Conservation (phyloP, 805 yeast species). For the Wickerhamiella sorbophila region DNA sequence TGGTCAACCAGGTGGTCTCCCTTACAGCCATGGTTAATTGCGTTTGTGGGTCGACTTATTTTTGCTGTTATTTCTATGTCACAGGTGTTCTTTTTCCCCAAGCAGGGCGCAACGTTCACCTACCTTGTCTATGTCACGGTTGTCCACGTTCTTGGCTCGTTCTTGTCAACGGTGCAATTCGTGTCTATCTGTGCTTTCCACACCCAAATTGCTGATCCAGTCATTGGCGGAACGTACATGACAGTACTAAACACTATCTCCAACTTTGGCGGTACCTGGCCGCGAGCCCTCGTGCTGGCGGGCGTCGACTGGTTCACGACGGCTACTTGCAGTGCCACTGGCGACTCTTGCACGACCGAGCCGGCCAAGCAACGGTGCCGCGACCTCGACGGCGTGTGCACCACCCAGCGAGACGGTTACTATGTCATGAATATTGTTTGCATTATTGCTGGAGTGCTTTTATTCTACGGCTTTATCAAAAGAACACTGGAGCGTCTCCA, state of each 20-base stretch:
- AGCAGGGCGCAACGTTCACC: slow-evolving; percentile 31
- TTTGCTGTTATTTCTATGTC: slow-evolving; percentile 68
- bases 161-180: slow-evolving; percentile 90
- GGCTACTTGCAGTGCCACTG: slow-evolving; percentile 36
- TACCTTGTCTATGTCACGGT: slow-evolving; percentile 62
- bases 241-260: slow-evolving; percentile 84
- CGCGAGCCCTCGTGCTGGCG: slow-evolving; percentile 61
- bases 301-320: slow-evolving; percentile 68
- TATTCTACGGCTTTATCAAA: slow-evolving; percentile 55
- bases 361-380: slow-evolving; percentile 37
- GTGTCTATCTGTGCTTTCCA: slow-evolving; percentile 92
- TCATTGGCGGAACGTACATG: slow-evolving; percentile 96
- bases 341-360: slow-evolving; percentile 26
- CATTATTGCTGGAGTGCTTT: slow-evolving; percentile 44
- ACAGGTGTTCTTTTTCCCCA: slow-evolving; percentile 61
- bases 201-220: slow-evolving; percentile 88
- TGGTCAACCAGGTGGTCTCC: slow-evolving; percentile 70
- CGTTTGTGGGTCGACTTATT: slow-evolving; percentile 63
- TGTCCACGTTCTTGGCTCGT: slow-evolving; percentile 75
- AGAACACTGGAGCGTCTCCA: slow-evolving; percentile 52
- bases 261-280: slow-evolving; percentile 97
- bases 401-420: slow-evolving; percentile 61
- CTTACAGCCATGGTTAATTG: slow-evolving; percentile 78
- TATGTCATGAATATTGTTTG: slow-evolving; percentile 64
- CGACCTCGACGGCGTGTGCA: slow-evolving; percentile 41